These are phyloP conservation scores for Aspergillus biplanus DNA, from an alignment of 495 filamentous ascomycete genomes.

Conservation along the genomic window DNA sequence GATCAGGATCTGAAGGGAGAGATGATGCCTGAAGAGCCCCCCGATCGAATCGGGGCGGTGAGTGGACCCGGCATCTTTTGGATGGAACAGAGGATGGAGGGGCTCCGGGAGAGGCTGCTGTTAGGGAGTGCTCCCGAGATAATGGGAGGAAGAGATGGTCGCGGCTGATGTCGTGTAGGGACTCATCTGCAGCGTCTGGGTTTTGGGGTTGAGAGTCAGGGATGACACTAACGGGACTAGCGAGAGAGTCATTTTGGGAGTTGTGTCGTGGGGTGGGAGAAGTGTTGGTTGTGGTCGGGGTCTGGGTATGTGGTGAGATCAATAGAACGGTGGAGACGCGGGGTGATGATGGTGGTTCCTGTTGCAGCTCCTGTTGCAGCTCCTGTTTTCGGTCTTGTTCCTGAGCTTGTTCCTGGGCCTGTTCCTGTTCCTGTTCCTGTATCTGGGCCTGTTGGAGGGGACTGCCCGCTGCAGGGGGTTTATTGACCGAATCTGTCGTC, in stretches of 20 bases:
- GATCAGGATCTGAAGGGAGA: not conserved
- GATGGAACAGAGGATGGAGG: conserved; percentile 12
- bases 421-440: no score
- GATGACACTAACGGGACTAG: conserved; percentile 50
- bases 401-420: no score
- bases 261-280: not conserved
- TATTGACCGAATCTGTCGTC: not conserved
- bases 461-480: not conserved
- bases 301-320: conserved; percentile 6
- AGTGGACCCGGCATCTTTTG: conserved; percentile 32
- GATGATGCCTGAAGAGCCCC: not conserved
- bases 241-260: conserved; percentile 38
- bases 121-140: not conserved
- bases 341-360: not conserved
- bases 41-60: conserved; percentile 12
- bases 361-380: no score
- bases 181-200: conserved; percentile 5
- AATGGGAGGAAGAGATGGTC: conserved; percentile 3
- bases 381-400: no score
- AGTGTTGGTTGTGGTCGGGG: not conserved
- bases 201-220: conserved; percentile 46
- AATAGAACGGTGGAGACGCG: conserved; percentile 8
- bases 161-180: not conserved
- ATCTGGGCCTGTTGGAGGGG: no score
- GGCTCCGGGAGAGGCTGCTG: not conserved